Percentiles rank a stretch among this genome's conserved stretches.
These are phyloP conservation scores for Mucor lusitanicus DNA, from an alignment of 371 early-diverging fungal species.

Conservation along the genomic window DNA sequence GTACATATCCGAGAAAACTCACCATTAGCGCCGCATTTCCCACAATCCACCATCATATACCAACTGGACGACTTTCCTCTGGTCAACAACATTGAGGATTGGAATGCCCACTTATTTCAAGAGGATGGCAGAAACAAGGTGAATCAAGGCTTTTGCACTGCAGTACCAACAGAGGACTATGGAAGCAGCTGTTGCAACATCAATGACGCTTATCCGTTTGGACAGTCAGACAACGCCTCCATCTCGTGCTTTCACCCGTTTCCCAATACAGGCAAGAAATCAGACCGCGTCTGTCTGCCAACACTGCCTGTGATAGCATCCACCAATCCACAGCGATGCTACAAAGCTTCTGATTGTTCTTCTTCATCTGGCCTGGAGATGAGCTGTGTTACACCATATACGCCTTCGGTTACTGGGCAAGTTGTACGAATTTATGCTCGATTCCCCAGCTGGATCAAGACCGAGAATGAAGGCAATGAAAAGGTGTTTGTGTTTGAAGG, in stretches of 20 bases:
- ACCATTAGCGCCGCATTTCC: constrained; percentile 53
- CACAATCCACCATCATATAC: constrained; percentile 49
- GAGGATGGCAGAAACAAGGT: constrained; percentile 22
- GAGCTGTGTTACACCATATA: constrained; percentile 63
- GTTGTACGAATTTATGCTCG: constrained; percentile 56
- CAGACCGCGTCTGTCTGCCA: constrained; percentile 35
- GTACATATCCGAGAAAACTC: constrained; percentile 58
- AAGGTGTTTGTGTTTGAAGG: constrained; percentile 56
- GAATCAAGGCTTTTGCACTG: constrained; percentile 47
- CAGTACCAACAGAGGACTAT: constrained; percentile 6
- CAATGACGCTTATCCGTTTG: constrained; percentile 51
- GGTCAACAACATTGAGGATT: constrained; percentile 48
- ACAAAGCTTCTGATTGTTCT: constrained; percentile 34
- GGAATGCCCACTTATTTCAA: constrained; percentile 49
- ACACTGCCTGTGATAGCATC: constrained; percentile 33
- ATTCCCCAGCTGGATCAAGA: constrained; percentile 40
- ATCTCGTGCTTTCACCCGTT: constrained; percentile 56
- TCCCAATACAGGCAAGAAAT: background rate
- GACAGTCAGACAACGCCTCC: constrained; percentile 45
- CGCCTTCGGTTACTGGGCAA: constrained; percentile 53
- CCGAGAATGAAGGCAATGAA: constrained; percentile 21
- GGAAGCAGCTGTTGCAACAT: constrained; percentile 55
- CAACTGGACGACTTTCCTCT: constrained; percentile 52
- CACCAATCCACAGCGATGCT: constrained; percentile 41
- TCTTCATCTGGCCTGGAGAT: background rate